These are phyloP conservation scores for Pestalotiopsis sp. DNA, from an alignment of 2,329 filamentous ascomycete genomes.

Conservation along the genomic window DNA sequence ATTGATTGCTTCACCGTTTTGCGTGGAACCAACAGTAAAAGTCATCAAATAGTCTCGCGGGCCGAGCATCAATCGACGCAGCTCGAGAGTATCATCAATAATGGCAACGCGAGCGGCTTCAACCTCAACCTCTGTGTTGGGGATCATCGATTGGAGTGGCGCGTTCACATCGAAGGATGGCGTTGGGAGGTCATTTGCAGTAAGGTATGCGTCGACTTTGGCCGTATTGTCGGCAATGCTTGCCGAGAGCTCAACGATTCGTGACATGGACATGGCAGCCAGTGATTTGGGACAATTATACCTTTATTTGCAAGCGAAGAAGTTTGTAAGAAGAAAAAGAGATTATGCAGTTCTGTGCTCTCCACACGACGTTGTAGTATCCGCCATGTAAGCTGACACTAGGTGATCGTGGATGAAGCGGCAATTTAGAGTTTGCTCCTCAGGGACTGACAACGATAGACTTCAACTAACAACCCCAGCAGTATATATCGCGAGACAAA, in stretches of 20 bases:
- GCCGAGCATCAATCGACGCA: constrained; percentile 21
- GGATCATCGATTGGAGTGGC: constrained; percentile 14
- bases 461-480: not conserved
- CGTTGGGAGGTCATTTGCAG: constrained; percentile 16
- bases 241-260: not conserved
- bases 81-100: constrained; percentile 20
- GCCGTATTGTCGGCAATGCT: constrained; percentile 22
- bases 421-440: not conserved
- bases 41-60: constrained; percentile 20
- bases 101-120: constrained; percentile 16
- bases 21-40: not conserved
- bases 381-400: not conserved
- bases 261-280: not conserved
- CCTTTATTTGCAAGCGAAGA: too few relatives aligned
- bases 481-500: not conserved
- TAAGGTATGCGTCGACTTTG: constrained; percentile 21
- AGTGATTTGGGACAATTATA: too few relatives aligned
- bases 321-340: too few relatives aligned
- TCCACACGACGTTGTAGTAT: not conserved
- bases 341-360: too few relatives aligned
- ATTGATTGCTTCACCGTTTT: not conserved
- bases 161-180: constrained; percentile 21
- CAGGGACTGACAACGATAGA: not conserved
- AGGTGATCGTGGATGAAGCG: not conserved
- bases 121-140: constrained; percentile 13